Percentiles rank a stretch among this genome's conserved stretches.
These are phyloP conservation scores for Casuarina glauca DNA, from an alignment of 306 rosid species.

Conservation along the genomic window DNA sequence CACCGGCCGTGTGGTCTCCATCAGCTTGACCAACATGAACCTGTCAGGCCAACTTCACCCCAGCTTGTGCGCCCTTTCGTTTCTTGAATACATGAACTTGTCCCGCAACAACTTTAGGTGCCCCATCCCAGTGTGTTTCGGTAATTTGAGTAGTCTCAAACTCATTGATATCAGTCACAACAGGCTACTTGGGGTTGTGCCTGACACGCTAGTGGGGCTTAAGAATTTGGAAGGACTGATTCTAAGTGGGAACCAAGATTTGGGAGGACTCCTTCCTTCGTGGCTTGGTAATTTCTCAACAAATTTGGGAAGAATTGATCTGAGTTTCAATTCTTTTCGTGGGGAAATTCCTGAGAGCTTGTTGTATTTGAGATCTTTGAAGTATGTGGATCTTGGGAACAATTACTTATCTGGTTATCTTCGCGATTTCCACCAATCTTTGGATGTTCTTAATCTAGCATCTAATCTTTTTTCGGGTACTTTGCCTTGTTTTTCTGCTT, in stretches of 20 bases:
- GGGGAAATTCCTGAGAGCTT: conserved; percentile 80
- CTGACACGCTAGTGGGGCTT: conserved; percentile 65
- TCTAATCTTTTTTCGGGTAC: conserved; percentile 90
- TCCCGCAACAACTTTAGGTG: conserved; percentile 67
- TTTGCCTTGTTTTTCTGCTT: conserved; percentile 84
- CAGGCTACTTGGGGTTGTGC: conserved; percentile 65
- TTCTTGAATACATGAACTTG: conserved; percentile 52
- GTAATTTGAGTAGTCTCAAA: conserved; percentile 48
- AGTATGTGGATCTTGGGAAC: conserved; percentile 66
- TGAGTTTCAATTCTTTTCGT: conserved; percentile 58
- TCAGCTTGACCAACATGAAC: conserved; percentile 59
- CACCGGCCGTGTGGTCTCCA: conserved; percentile 68
- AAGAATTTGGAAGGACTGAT: conserved; percentile 61
- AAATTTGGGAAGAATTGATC: conserved; percentile 57
- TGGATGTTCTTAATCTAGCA: conserved; percentile 73
- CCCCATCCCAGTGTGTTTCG: conserved; percentile 71
- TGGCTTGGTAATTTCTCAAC: conserved; percentile 92
- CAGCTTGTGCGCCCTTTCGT: conserved; percentile 56
- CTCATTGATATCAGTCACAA: conserved; percentile 67
- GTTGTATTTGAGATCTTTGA: conserved; percentile 57
- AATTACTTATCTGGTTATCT: conserved; percentile 64
- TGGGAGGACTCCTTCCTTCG: conserved; percentile 70
- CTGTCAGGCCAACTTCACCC: conserved; percentile 77
- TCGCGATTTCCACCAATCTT: conserved; percentile 66
- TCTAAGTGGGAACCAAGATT: conserved; percentile 60